These are phyloP conservation scores for Diaporthe citrichinensis DNA, from an alignment of 2,329 filamentous ascomycete species.

Conservation along the genomic window DNA sequence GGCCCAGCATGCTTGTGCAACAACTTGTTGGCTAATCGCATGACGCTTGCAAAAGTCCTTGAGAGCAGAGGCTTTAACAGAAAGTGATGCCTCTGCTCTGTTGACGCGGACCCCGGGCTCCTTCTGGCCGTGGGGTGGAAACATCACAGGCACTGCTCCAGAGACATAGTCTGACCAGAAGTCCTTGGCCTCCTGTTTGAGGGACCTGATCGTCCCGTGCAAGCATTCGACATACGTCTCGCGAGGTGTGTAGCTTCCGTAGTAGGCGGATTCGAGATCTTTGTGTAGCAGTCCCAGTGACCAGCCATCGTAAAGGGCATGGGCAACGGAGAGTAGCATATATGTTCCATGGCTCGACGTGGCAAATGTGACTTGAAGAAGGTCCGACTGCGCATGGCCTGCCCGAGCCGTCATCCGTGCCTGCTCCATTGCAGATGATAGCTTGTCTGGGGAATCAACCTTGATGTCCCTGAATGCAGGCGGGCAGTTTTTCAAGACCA, in stretches of 20 bases:
- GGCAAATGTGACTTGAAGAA: constrained; percentile 66
- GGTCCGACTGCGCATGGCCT: constrained; percentile 51
- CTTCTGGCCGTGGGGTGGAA: constrained; percentile 17
- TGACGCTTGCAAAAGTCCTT: constrained; percentile 74
- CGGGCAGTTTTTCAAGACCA: constrained; percentile 53
- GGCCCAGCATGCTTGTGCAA: constrained; percentile 84
- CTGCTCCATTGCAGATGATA: constrained; percentile 53
- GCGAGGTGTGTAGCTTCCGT: constrained; percentile 56
- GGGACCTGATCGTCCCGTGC: constrained; percentile 63
- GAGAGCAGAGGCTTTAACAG: constrained; percentile 57
- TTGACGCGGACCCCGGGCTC: constrained; percentile 45
- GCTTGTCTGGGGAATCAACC: constrained; percentile 50
- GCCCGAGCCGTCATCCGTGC: constrained; percentile 55
- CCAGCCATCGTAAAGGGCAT: constrained; percentile 92
- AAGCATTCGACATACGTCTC: constrained; percentile 68
- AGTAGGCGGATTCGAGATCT: constrained; percentile 78
- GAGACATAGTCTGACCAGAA: constrained; percentile 83
- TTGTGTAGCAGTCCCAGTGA: constrained; percentile 82
- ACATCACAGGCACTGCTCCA: constrained; percentile 56
- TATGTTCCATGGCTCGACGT: constrained; percentile 53
- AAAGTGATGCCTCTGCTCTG: constrained; percentile 62
- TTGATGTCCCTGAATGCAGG: constrained; percentile 44
- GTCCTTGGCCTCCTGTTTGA: constrained; percentile 56
- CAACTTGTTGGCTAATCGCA: constrained; percentile 80
- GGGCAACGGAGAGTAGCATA: constrained; percentile 80